Evolutionary conservation across 1,284 basidiomycete genomes (phyloP), one percentile per base, ranked within the genome.

Genomic region (Irpex lacteus): DNA sequence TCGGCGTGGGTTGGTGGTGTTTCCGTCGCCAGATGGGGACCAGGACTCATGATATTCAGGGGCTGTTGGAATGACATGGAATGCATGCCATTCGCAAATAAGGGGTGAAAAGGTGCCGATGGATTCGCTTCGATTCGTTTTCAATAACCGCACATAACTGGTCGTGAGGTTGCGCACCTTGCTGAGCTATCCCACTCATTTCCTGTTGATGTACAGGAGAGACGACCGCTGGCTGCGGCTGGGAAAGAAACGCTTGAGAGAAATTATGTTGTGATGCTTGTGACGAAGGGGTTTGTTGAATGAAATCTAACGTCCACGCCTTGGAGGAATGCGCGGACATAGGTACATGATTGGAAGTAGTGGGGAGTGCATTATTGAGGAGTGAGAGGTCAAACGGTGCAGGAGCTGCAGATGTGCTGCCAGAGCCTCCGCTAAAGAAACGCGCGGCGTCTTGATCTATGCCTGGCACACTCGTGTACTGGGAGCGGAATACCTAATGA

Each of bases 261-360:
- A 59, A 11, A 21, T 50, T 21, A 37, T 32, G 54, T 26, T 60
- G 62, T 5, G 40, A 44, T 9, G 50, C 40, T 44, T 59, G 50
- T 26, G 7, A 34, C 7, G 15, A 13, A 15, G 36, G 40, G 15
- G 63, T 18, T n/a, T 77, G 78, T 44, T 74, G 71, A 64, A 86
- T 65, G 68, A 91, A 92, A 73, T 92, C 90, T 9, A 81, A 70
- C 0, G 87, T 85, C 88, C 88, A 90, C 52, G 80, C 74, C 1
- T 70, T 68, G 5, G 68, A 58, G 11, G 65, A 63, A 13, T 78
- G 77, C 9, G 72, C 59, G 37, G 72, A 69, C 13, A 70, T 64
- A 57, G 75, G 74, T 6, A 69, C 32, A 58, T 70, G 68, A 56
- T 3, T 56, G 54, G 54, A 56, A 19, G 69, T 60, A 2, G 66